phyloP scores from a whole-genome alignment of 176 grass and related monocot species.

The Bonia amplexicaulis region DNA sequence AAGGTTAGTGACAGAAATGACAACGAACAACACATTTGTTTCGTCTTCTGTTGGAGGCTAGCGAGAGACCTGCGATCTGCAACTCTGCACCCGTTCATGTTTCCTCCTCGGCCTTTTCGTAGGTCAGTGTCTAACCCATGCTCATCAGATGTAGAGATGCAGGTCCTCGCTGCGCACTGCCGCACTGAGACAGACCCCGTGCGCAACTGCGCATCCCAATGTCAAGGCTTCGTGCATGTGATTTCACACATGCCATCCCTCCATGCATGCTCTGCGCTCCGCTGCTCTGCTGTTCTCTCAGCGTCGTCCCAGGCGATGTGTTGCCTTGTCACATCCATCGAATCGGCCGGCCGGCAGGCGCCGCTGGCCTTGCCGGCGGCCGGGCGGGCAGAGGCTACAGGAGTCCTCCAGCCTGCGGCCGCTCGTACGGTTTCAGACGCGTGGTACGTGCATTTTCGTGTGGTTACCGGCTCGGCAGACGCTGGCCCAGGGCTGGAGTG shows the following conservation, averaged over 20 bases:
- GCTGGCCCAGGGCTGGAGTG: neutral
- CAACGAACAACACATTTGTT: neutral
- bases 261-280: neutral
- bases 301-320: slow-evolving; percentile 3
- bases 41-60: neutral
- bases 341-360: neutral
- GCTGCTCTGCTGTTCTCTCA: neutral
- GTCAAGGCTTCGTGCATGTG: slow-evolving; percentile 25
- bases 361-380: neutral
- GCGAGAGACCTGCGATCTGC: neutral
- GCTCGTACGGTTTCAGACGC: neutral
- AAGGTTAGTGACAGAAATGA: neutral
- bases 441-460: neutral
- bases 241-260: neutral
- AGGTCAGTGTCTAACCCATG: neutral
- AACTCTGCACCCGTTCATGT: neutral
- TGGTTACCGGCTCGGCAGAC: slow-evolving; percentile 1
- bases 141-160: neutral
- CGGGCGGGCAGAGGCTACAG: neutral
- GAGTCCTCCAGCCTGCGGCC: neutral
- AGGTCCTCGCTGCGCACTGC: neutral
- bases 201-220: neutral
- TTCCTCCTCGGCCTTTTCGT: neutral
- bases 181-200: neutral
- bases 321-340: slow-evolving; percentile 15